Evolutionary conservation across 495 filamentous ascomycete species (phyloP), one percentile per base, ranked within the genome.

Genomic region (Hyaloscypha finlandica): DNA sequence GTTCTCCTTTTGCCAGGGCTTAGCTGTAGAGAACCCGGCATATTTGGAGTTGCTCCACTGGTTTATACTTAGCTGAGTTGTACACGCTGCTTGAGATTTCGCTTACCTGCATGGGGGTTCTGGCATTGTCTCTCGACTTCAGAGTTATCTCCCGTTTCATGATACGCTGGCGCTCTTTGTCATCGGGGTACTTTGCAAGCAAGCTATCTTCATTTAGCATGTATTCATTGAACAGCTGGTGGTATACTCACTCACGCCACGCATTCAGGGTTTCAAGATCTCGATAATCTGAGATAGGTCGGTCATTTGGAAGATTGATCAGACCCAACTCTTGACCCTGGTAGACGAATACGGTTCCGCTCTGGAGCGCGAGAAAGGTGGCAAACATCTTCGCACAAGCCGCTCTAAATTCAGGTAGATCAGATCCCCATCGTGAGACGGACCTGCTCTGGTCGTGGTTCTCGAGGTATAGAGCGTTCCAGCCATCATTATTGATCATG

Each of bases 281-380:
- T 70, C 87, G 85, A 76, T 89, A 92, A 64, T 91, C 83, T 8
- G 84, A 82, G 25, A 91, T 86, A 0, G 73, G 77, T 88, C 90
- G 90, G 22, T 79, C 71, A 4, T 70, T 66, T 0, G 90, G 89
- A n/a, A 91, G 82, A 73, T 93, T 92, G 45, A 82, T 80, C 86
- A 92, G 91, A 2, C 89, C 91, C 8, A 93, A 71, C 70, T 94
- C 91, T 71, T 94, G 88, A 14, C 91, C 91, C 69, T 93, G 89
- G 69, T 90, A 93, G 3, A 92, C 72, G 73, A 89, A 93, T 1
- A 89, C 78, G 0, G 90, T 92, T 3, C 91, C 91, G 14, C 82
- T 83, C 63, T 89, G 77, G 25, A 87, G 71, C 0, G 78, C 79
- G 65, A 88, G 74, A 70, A 87, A 81, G 16, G 87, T 81, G 0